Conservation (phyloP, 331 rosid species). For the Pyrus hybrid region DNA sequence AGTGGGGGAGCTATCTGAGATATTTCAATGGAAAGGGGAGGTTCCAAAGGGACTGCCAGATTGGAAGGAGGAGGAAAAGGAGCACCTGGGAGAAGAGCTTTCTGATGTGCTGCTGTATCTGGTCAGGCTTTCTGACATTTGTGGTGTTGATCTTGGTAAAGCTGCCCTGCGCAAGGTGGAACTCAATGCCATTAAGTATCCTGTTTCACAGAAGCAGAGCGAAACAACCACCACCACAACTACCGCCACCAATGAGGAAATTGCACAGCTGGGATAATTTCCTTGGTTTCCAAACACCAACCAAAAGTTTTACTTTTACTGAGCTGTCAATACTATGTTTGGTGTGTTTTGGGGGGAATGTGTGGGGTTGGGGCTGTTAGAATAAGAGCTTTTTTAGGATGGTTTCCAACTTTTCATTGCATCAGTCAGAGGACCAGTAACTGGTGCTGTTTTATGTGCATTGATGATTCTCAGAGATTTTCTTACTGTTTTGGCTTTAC, state of each 20-base stretch:
- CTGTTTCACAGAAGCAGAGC: conserved; percentile 9
- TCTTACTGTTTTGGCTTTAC: neutral
- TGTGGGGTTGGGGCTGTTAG: neutral
- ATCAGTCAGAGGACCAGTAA: neutral
- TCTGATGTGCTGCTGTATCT: conserved; percentile 76
- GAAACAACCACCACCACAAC: conserved; percentile 2
- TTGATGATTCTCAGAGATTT: neutral
- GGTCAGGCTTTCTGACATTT: conserved; percentile 63
- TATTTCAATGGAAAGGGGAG: conserved; percentile 63
- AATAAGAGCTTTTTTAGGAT: neutral
- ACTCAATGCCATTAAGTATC: conserved; percentile 53
- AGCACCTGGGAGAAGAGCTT: conserved; percentile 74
- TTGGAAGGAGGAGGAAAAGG: conserved; percentile 55
- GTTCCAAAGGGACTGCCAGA: conserved; percentile 50
- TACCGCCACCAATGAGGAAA: neutral
- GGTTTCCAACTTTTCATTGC: neutral
- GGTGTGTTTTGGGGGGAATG: neutral
- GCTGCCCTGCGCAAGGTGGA: conserved; percentile 66
- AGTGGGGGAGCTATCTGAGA: conserved; percentile 56
- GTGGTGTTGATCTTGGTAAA: conserved; percentile 75
- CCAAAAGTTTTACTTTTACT: neutral
- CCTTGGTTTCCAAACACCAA: neutral
- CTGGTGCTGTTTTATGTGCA: too few species aligned
- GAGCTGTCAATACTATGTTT: neutral
- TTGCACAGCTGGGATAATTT: neutral